Percentiles rank a stretch among this genome's conserved stretches.
phyloP scores from a whole-genome alignment of 768 basidiomycete genomes.

The Rubroboletus satanas region DNA sequence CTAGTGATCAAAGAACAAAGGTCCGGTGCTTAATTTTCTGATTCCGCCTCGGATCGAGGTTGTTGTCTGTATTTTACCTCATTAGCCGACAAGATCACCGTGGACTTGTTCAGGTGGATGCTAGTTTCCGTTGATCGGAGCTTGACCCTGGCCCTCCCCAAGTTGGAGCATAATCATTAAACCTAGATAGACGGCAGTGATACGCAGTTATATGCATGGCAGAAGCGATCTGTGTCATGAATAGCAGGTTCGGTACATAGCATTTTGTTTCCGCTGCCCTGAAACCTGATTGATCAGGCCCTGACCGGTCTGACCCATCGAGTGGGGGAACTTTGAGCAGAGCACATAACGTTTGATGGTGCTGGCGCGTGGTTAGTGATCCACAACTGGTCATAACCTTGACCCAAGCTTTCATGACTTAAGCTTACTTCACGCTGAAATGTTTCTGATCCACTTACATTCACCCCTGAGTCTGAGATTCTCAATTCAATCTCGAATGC shows the following conservation, averaged over 20 bases:
- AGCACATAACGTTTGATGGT: slow-evolving; percentile 5
- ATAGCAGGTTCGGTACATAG: not conserved
- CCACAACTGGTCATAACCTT: slow-evolving; percentile 7
- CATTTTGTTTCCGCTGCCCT: not conserved
- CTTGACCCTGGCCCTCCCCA: slow-evolving; percentile 2
- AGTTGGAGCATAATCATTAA: slow-evolving; percentile 3
- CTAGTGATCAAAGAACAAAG: not conserved
- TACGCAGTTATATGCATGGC: not conserved
- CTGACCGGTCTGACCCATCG: not conserved
- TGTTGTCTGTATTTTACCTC: slow-evolving; percentile 7
- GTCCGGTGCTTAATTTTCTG: not conserved
- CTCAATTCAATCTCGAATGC: slow-evolving; percentile 24
- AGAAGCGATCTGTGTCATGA: slow-evolving; percentile 1
- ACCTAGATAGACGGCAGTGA: not conserved
- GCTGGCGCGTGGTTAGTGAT: slow-evolving; percentile 2
- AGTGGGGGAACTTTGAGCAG: not conserved
- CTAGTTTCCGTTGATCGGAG: not conserved
- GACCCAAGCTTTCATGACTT: slow-evolving; percentile 12
- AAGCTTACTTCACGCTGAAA: no score
- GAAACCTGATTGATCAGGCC: not conserved
- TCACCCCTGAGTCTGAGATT: slow-evolving; percentile 24
- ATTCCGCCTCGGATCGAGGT: not conserved
- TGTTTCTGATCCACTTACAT: slow-evolving; percentile 16
- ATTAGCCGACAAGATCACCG: slow-evolving; percentile 5
- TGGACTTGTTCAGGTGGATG: slow-evolving; percentile 9